Evolutionary conservation across 2,329 filamentous ascomycete species (phyloP).

Genomic region (Fusarium illudens): DNA sequence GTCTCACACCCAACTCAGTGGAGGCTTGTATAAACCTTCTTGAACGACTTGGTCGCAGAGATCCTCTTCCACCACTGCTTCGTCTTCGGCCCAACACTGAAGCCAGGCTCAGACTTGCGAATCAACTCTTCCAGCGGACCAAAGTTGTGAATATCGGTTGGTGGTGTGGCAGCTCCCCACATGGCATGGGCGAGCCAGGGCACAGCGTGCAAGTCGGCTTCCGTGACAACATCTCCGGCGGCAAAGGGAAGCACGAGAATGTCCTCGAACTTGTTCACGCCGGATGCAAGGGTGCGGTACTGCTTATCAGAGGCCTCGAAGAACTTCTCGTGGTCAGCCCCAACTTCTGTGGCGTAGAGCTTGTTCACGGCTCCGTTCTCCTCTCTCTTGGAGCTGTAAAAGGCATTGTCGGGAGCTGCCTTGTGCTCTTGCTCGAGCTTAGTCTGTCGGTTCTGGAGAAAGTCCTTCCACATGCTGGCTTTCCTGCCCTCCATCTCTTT

Average conservation of each 20-base stretch:
- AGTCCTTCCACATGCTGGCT: slow-evolving; percentile 2
- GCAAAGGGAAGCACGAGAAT: slow-evolving; percentile 29
- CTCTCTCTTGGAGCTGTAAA: slow-evolving; percentile 25
- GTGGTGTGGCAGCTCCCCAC: slow-evolving; percentile 2
- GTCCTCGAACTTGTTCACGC: slow-evolving; percentile 22
- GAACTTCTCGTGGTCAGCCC: slow-evolving; percentile 11
- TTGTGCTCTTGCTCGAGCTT: slow-evolving; percentile 22
- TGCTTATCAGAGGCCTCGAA: slow-evolving; percentile 4
- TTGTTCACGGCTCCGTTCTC: slow-evolving; percentile 20
- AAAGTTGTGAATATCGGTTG: neutral
- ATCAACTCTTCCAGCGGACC: neutral
- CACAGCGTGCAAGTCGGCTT: slow-evolving; percentile 29
- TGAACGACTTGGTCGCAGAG: neutral
- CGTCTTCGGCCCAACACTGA: neutral
- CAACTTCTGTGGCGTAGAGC: slow-evolving; percentile 6
- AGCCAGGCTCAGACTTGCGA: neutral
- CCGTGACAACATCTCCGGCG: slow-evolving; percentile 21
- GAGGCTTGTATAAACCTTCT: neutral
- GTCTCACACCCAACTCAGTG: neutral
- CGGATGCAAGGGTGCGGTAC: slow-evolving; percentile 13
- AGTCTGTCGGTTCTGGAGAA: slow-evolving; percentile 13
- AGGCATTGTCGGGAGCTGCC: slow-evolving; percentile 19
- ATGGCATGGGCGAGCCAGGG: slow-evolving; percentile 31
- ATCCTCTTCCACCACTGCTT: neutral
- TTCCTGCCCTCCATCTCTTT: slow-evolving; percentile 16